phyloP scores from a whole-genome alignment of 2,329 filamentous ascomycete genomes.

The Phyllosticta citribraziliensis region DNA sequence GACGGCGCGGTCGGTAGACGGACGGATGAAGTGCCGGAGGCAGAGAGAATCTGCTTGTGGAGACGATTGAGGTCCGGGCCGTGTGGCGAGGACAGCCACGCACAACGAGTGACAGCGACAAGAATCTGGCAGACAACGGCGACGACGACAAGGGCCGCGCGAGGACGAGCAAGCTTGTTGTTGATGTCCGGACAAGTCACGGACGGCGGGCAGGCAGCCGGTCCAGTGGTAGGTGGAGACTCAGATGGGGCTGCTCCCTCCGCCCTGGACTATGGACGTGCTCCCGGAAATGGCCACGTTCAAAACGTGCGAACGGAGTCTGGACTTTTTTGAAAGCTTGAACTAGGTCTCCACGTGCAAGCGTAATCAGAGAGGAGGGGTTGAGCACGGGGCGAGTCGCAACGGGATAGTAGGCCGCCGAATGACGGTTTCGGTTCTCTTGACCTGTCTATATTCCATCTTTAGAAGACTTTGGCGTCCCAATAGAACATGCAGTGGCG shows the following conservation, averaged over 20 bases:
- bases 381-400: not conserved
- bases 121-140: not conserved
- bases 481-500: not conserved
- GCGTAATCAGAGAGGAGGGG: not conserved
- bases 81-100: not conserved
- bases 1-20: too few relatives aligned
- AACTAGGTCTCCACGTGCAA: not conserved
- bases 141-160: too few relatives aligned
- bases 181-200: not conserved
- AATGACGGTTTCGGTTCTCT: not conserved
- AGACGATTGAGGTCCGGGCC: not conserved
- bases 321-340: not conserved
- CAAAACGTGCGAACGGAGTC: not conserved
- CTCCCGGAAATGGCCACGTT: not conserved
- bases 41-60: too few relatives aligned
- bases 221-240: not conserved
- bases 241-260: not conserved
- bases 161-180: not conserved
- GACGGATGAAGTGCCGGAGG: too few relatives aligned
- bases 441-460: not conserved
- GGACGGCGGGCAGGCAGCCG: too few relatives aligned
- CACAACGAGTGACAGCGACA: not conserved
- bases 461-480: not conserved
- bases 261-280: too few relatives aligned
- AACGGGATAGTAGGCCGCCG: not conserved